Percentiles rank a stretch among this genome's conserved stretches.
Evolutionary conservation across 1,284 basidiomycete genomes (phyloP).

Genomic region (Puccinia horiana): DNA sequence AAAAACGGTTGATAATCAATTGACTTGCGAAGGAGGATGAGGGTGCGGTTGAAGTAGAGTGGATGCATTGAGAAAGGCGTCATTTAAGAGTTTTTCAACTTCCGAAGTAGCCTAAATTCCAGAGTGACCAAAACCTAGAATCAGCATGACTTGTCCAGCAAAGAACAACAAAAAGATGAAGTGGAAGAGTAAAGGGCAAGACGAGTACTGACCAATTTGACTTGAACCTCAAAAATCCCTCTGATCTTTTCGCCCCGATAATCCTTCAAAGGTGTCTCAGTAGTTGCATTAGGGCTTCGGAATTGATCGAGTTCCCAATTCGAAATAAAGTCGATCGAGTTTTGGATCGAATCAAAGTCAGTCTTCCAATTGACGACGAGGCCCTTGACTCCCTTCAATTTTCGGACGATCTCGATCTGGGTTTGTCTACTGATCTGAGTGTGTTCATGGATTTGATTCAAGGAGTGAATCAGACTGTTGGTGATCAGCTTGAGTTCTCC

Average conservation of each 20-base stretch:
- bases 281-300: not conserved
- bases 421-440: conserved; percentile 47
- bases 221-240: conserved; percentile 40
- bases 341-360: conserved; percentile 38
- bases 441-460: conserved; percentile 47
- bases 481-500: conserved; percentile 41
- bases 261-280: not conserved
- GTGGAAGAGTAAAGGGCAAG: not conserved
- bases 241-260: not conserved
- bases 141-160: not conserved
- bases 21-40: not conserved
- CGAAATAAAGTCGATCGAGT: conserved; percentile 36
- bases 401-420: conserved; percentile 43
- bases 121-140: not conserved
- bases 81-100: conserved; percentile 45
- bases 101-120: conserved; percentile 29
- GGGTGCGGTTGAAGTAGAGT: conserved; percentile 20
- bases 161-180: not conserved
- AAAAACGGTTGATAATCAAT: not conserved
- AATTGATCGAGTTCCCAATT: conserved; percentile 32
- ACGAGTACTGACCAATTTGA: conserved; percentile 40
- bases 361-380: conserved; percentile 41
- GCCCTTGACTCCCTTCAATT: conserved; percentile 40
- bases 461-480: conserved; percentile 36
- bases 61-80: conserved; percentile 25